phyloP scores from a whole-genome alignment of 495 filamentous ascomycete species.

The Penicillium roqueforti region DNA sequence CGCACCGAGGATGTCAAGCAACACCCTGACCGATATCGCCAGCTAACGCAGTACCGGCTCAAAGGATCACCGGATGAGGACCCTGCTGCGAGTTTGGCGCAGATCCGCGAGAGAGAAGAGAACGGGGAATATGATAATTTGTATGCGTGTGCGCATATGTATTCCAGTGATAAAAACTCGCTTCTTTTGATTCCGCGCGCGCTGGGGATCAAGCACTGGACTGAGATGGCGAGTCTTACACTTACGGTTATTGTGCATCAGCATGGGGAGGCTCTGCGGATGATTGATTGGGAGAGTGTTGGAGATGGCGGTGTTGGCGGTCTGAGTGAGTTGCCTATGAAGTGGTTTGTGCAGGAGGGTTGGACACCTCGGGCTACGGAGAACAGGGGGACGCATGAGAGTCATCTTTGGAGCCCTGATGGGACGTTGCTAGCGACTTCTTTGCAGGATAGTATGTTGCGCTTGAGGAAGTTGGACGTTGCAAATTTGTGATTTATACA shows the following conservation, averaged over 20 bases:
- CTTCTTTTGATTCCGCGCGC: slow-evolving; percentile 60
- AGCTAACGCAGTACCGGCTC: slow-evolving; percentile 56
- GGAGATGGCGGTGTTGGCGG: background rate
- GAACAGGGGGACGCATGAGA: slow-evolving; percentile 57
- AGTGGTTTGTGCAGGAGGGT: slow-evolving; percentile 68
- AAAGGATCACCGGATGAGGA: slow-evolving; percentile 37
- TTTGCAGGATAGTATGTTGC: slow-evolving; percentile 58
- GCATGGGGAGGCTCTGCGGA: slow-evolving; percentile 35
- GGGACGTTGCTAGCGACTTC: slow-evolving; percentile 60
- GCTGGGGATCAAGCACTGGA: slow-evolving; percentile 48
- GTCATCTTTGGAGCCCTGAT: slow-evolving; percentile 58
- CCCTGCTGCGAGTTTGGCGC: slow-evolving; percentile 5
- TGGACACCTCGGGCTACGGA: slow-evolving; percentile 52
- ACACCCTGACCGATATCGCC: slow-evolving; percentile 51
- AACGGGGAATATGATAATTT: slow-evolving; percentile 48
- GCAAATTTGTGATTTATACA: slow-evolving; percentile 26
- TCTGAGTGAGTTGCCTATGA: slow-evolving; percentile 31
- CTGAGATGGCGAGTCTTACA: slow-evolving; percentile 57
- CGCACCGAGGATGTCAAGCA: slow-evolving; percentile 28
- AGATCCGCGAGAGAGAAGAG: slow-evolving; percentile 22
- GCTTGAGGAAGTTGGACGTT: slow-evolving; percentile 17
- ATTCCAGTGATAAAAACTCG: slow-evolving; percentile 65
- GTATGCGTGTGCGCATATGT: slow-evolving; percentile 63
- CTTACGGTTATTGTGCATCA: slow-evolving; percentile 60
- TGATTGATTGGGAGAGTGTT: slow-evolving; percentile 32